A percentile compares a stretch with the other conserved stretches of the same genome.
phyloP scores from a whole-genome alignment of 345 rosid species.

The Syzygium oleosum region DNA sequence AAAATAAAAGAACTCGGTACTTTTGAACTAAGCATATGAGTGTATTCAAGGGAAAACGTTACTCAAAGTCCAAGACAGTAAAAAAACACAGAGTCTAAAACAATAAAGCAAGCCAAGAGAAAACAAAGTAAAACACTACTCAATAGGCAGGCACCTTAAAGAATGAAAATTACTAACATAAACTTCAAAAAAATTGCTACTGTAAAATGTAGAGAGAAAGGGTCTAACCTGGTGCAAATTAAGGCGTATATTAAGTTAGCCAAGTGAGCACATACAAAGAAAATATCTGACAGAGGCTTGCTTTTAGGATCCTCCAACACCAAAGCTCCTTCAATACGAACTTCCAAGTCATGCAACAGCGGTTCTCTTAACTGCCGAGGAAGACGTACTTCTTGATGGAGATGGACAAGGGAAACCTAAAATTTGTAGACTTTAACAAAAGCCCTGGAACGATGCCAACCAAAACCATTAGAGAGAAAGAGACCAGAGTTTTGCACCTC shows the following conservation, averaged over 20 bases:
- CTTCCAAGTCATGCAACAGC: slow-evolving; percentile 70
- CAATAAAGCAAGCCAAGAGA: not conserved
- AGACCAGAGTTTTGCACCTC: slow-evolving; percentile 24
- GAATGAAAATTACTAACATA: not conserved
- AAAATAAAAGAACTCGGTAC: not conserved
- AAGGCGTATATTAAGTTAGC: slow-evolving; percentile 68
- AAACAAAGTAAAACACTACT: not conserved
- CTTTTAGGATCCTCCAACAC: slow-evolving; percentile 33
- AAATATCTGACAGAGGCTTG: slow-evolving; percentile 52
- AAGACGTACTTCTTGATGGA: slow-evolving; percentile 41
- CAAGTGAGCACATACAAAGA: slow-evolving; percentile 51
- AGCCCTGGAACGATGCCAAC: not conserved
- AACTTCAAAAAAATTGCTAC: not conserved
- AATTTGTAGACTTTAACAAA: slow-evolving; percentile 1
- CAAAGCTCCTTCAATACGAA: slow-evolving; percentile 32
- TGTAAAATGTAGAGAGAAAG: not conserved
- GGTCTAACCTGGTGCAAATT: slow-evolving; percentile 44
- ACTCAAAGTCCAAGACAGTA: not conserved
- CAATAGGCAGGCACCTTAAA: not conserved
- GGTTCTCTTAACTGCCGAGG: slow-evolving; percentile 68
- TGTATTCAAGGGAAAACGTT: not conserved
- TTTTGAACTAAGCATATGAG: not conserved
- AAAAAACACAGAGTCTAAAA: not conserved
- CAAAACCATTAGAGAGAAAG: not conserved
- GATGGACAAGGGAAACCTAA: slow-evolving; percentile 37